A percentile compares a stretch with the other conserved stretches of the same genome.
These are phyloP conservation scores for Mycena polygramma DNA, from an alignment of 768 basidiomycete genomes.

Conservation along the genomic window DNA sequence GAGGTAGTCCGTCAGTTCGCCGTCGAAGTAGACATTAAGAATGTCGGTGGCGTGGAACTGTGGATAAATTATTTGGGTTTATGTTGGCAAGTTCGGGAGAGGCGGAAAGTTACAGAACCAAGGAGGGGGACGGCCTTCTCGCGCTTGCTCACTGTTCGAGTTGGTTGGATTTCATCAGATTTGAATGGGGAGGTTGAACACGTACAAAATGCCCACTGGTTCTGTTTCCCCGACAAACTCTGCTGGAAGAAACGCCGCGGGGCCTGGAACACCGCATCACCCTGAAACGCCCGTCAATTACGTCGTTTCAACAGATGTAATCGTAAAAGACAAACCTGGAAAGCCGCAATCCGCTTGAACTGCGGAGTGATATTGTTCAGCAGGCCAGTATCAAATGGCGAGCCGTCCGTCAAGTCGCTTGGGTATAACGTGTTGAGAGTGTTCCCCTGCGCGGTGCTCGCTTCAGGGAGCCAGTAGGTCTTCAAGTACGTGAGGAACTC, in stretches of 20 bases:
- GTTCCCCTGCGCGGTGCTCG: constrained; percentile 7
- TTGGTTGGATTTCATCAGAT: neutral
- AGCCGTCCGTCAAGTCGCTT: constrained; percentile 27
- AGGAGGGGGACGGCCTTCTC: constrained; percentile 47
- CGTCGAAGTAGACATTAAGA: constrained; percentile 43
- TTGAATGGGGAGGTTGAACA: neutral
- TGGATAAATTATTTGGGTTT: too few species aligned
- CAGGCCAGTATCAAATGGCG: constrained; percentile 36
- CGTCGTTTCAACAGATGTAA: too few species aligned
- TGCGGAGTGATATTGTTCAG: constrained; percentile 35
- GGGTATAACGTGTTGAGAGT: constrained; percentile 28
- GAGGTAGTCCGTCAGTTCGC: constrained; percentile 51
- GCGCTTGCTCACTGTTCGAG: constrained; percentile 48
- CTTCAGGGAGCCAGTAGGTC: constrained; percentile 23
- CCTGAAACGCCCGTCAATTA: constrained; percentile 32
- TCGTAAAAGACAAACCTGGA: constrained; percentile 19
- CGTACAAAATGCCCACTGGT: constrained; percentile 53
- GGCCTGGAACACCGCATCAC: constrained; percentile 64
- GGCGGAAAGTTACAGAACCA: constrained; percentile 45
- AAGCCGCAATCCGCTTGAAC: constrained; percentile 40
- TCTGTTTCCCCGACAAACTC: constrained; percentile 53
- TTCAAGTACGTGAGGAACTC: constrained; percentile 30
- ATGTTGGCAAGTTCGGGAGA: too few species aligned
- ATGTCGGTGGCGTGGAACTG: constrained; percentile 52
- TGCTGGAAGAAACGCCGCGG: constrained; percentile 65